Percentiles rank a stretch among this genome's conserved stretches.
These are phyloP conservation scores for Phytophthora parvispora DNA, from an alignment of 352 stramenopile genomes.

Conservation along the genomic window DNA sequence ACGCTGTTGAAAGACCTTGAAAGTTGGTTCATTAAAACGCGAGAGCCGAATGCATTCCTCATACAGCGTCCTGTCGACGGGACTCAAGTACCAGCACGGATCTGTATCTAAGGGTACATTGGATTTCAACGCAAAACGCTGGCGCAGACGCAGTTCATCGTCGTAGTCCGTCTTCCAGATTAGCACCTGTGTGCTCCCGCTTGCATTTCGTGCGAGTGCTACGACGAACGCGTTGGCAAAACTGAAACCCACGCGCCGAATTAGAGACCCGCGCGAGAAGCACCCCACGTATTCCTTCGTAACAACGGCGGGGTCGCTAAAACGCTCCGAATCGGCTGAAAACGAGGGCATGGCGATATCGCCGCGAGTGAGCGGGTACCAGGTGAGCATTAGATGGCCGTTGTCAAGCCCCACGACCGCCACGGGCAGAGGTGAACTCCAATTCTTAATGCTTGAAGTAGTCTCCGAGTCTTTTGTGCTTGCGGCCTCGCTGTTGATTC, in stretches of 20 bases:
- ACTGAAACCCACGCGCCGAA: slow-evolving; percentile 65
- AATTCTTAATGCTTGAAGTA: slow-evolving; percentile 20
- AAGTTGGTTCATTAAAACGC: neutral
- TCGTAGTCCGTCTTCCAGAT: slow-evolving; percentile 86
- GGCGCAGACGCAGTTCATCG: slow-evolving; percentile 61
- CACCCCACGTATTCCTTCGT: slow-evolving; percentile 71
- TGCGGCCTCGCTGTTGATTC: slow-evolving; percentile 42
- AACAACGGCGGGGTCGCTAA: slow-evolving; percentile 30
- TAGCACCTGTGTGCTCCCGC: slow-evolving; percentile 48
- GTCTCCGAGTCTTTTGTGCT: slow-evolving; percentile 3
- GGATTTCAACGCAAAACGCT: slow-evolving; percentile 37
- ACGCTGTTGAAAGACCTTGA: neutral
- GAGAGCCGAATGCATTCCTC: slow-evolving; percentile 20
- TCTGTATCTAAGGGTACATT: neutral
- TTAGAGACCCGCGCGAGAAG: slow-evolving; percentile 47
- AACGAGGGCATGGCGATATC: slow-evolving; percentile 14
- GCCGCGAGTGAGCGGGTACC: slow-evolving; percentile 70
- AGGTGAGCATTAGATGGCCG: slow-evolving; percentile 70
- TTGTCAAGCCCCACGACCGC: slow-evolving; percentile 54
- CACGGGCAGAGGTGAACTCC: slow-evolving; percentile 63
- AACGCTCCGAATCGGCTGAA: slow-evolving; percentile 3
- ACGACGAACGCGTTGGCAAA: slow-evolving; percentile 68
- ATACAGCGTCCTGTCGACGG: slow-evolving; percentile 27
- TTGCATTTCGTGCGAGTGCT: slow-evolving; percentile 46
- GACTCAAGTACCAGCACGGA: slow-evolving; percentile 21